Percentiles rank a stretch among this genome's conserved stretches.
Evolutionary conservation across 176 grass and related monocot genomes (phyloP).

Genomic region (sorghum (Sorghum bicolor)): Sorghum_bicolor_NCBIv3 NC_012873.2:63883001-63883500

Average conservation of each 20-base stretch:
- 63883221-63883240: background rate
- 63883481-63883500: background rate
- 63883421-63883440: no score
- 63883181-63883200: no score
- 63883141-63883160: no score
- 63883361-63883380: background rate
- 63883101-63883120: no score
- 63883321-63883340: background rate
- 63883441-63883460: background rate
- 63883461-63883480: background rate
- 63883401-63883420: no score
- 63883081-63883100: background rate
- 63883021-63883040: background rate
- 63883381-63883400: no score
- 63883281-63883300: background rate
- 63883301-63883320: constrained; percentile 27
- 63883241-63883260: background rate
- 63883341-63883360: background rate
- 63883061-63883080: no score
- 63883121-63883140: no score
- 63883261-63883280: constrained; percentile 14
- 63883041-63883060: background rate
- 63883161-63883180: no score
- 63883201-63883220: background rate
- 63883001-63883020: background rate